Conservation (phyloP, 2,329 filamentous ascomycete species). For the Aspergillus fumigatus region DNA sequence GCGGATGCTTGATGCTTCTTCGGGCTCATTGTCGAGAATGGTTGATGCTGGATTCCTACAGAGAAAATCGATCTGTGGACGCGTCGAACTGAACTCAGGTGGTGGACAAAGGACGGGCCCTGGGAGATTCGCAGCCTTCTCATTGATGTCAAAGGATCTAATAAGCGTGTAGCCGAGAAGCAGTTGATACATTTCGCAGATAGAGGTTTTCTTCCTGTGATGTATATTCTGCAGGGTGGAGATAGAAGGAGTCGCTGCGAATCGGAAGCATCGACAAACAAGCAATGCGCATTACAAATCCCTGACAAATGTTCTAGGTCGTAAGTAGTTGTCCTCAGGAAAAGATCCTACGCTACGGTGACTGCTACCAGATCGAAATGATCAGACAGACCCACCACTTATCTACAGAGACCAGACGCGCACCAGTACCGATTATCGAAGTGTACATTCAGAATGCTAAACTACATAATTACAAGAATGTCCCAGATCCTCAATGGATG, state of each 20-base stretch:
- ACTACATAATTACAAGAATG: conserved; percentile 19
- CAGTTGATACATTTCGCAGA: not conserved
- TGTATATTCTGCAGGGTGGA: not conserved
- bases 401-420: not conserved
- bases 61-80: not conserved
- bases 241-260: not conserved
- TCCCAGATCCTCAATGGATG: conserved; percentile 44
- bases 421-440: not conserved
- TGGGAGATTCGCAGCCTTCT: not conserved
- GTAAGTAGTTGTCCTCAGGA: too few relatives aligned
- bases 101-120: not conserved
- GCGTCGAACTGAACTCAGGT: not conserved
- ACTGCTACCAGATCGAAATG: too few relatives aligned
- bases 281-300: not conserved
- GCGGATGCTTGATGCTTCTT: not conserved
- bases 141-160: not conserved
- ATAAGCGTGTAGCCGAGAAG: not conserved
- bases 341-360: too few relatives aligned
- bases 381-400: not conserved
- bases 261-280: not conserved
- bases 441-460: not conserved
- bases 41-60: not conserved
- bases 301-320: not conserved
- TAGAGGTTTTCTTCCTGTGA: not conserved
- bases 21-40: not conserved